Evolutionary conservation across 805 yeast genomes (phyloP).

Genomic region (Yarrowia phangngaensis): DNA sequence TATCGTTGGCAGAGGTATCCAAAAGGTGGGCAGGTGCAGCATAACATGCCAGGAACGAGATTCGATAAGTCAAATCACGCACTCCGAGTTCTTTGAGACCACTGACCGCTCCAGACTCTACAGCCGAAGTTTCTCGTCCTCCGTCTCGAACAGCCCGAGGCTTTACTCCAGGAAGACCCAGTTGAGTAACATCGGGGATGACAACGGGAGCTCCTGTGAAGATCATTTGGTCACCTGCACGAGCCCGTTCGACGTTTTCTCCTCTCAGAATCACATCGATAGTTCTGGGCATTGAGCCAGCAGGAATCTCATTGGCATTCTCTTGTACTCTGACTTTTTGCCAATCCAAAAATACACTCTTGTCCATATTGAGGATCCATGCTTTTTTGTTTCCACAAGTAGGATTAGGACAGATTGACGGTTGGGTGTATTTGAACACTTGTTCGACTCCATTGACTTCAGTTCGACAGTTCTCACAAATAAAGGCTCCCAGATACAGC

Average conservation of each 20-base stretch:
- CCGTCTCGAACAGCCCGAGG: conserved; percentile 74
- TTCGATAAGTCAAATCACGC: conserved; percentile 84
- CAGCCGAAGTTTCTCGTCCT: conserved; percentile 58
- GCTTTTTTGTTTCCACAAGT: conserved; percentile 79
- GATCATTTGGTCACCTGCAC: conserved; percentile 93
- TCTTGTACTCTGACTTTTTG: conserved; percentile 94
- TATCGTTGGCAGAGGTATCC: conserved; percentile 39
- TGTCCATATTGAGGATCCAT: conserved; percentile 79
- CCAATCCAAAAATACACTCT: conserved; percentile 92
- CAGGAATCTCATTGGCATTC: conserved; percentile 93
- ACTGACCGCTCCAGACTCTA: conserved; percentile 71
- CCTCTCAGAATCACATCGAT: conserved; percentile 89
- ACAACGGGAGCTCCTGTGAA: conserved; percentile 95
- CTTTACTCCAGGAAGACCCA: conserved; percentile 92
- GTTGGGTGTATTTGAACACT: conserved; percentile 88
- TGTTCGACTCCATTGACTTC: conserved; percentile 87
- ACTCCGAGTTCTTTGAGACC: conserved; percentile 91
- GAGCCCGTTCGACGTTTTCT: conserved; percentile 90
- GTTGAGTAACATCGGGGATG: conserved; percentile 88
- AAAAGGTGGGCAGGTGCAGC: conserved; percentile 52
- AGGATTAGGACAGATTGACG: conserved; percentile 84
- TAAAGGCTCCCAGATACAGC: conserved; percentile 76
- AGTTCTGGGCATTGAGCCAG: conserved; percentile 98
- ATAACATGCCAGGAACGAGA: conserved; percentile 89
- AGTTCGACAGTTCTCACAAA: conserved; percentile 85